These are phyloP conservation scores for Ophiostoma ulmi DNA, from an alignment of 2,329 filamentous ascomycete species.

Conservation along the genomic window DNA sequence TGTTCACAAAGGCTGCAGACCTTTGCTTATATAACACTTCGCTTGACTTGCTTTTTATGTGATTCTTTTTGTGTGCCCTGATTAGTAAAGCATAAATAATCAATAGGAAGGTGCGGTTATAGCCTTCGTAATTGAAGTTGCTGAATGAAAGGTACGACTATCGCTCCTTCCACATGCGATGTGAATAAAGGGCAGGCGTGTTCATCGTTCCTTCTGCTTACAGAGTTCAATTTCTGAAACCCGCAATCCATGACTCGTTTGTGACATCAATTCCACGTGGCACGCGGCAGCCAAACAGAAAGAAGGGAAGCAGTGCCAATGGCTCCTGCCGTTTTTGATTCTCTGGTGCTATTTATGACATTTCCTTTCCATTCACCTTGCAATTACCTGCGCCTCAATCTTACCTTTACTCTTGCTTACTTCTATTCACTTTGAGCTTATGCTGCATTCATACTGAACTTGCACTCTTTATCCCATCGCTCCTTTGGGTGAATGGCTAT, in stretches of 20 bases:
- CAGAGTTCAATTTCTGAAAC: background rate
- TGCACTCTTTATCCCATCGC: background rate
- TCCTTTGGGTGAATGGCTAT: background rate
- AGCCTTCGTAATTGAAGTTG: background rate
- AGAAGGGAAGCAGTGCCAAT: too few species aligned
- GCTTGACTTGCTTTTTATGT: background rate
- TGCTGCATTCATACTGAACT: background rate
- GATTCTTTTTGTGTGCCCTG: background rate
- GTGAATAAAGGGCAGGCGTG: background rate
- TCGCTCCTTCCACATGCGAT: background rate
- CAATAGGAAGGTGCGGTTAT: background rate
- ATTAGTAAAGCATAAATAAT: background rate
- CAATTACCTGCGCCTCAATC: background rate
- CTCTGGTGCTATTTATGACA: background rate
- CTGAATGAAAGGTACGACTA: background rate
- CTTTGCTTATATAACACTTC: background rate
- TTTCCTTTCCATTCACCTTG: background rate
- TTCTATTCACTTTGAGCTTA: background rate
- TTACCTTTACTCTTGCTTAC: background rate
- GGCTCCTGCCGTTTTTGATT: background rate
- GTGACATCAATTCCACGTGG: background rate
- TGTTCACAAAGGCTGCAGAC: background rate
- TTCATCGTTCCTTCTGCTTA: background rate
- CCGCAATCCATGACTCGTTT: background rate
- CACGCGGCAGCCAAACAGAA: background rate